phyloP scores from a whole-genome alignment of 129 eudicot genomes.

The Rutidosis leptorrhynchoides region DNA sequence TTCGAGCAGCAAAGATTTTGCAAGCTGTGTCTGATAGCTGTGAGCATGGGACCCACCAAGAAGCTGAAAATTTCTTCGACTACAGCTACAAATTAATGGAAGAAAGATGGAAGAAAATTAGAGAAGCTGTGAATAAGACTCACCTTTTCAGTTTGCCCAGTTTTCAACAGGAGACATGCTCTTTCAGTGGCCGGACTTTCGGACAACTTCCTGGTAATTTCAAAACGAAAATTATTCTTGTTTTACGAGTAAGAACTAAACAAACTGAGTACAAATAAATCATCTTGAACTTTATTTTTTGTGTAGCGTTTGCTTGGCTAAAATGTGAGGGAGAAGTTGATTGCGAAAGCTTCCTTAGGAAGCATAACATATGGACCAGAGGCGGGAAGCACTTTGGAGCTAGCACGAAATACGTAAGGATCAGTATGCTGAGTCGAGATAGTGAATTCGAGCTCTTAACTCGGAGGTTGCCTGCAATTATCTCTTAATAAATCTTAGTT shows the following conservation, averaged over 20 bases:
- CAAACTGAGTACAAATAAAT: background rate
- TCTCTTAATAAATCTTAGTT: constrained; percentile 7
- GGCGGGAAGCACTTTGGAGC: constrained; percentile 83
- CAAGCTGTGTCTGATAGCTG: constrained; percentile 58
- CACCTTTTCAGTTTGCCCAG: constrained; percentile 59
- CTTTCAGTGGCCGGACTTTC: constrained; percentile 55
- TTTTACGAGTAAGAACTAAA: background rate
- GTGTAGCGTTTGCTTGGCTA: constrained; percentile 92
- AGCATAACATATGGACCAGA: constrained; percentile 59
- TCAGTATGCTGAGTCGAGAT: constrained; percentile 72
- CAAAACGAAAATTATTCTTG: background rate
- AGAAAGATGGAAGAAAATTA: constrained; percentile 72
- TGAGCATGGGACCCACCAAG: constrained; percentile 23
- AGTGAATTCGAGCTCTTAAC: constrained; percentile 53
- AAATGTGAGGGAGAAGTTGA: constrained; percentile 78
- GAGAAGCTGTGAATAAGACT: constrained; percentile 60
- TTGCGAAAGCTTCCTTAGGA: constrained; percentile 62
- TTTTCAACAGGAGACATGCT: constrained; percentile 53
- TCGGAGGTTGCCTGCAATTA: constrained; percentile 48
- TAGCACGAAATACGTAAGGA: constrained; percentile 55
- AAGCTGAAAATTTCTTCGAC: constrained; percentile 52
- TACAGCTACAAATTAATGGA: constrained; percentile 55
- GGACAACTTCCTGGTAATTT: constrained; percentile 77
- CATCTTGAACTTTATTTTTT: too few relatives aligned
- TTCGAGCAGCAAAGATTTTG: constrained; percentile 82